Conservation (phyloP, 345 rosid species). For the Citrus glauca region DNA sequence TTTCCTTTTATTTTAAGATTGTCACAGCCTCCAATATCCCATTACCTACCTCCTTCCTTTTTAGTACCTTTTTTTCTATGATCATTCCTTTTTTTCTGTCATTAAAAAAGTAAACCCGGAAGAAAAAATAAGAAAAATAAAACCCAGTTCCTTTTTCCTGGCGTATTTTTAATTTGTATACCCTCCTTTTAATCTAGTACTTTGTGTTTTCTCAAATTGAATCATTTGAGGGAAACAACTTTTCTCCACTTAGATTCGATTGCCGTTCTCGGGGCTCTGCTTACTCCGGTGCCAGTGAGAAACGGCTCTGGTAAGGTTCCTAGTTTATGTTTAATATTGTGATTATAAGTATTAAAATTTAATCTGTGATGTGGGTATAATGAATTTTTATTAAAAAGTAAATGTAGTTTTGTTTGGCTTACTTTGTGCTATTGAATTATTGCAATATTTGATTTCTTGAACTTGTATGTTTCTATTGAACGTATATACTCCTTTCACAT, state of each 20-base stretch:
- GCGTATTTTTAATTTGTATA: neutral
- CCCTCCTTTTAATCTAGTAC: neutral
- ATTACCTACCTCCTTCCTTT: neutral
- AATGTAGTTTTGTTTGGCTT: neutral
- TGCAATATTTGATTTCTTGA: neutral
- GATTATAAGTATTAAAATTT: neutral
- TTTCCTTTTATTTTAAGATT: neutral
- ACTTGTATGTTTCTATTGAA: neutral
- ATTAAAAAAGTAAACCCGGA: neutral
- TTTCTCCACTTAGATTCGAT: neutral
- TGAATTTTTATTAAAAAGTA: neutral
- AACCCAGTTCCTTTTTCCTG: neutral
- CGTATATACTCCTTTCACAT: neutral
- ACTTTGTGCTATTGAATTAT: neutral
- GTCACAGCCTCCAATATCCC: neutral
- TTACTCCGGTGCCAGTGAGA: neutral
- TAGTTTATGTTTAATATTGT: neutral
- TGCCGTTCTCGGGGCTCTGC: neutral
- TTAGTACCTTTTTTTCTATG: neutral
- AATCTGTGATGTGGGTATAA: neutral
- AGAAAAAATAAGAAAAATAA: neutral
- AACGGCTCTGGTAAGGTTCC: slow-evolving; percentile 9
- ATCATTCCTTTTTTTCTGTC: neutral
- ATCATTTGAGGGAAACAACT: neutral
- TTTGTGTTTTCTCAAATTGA: neutral